A percentile compares a stretch with the other conserved stretches of the same genome.
Evolutionary conservation across 1,284 basidiomycete species (phyloP).

Genomic region (Leccinum pachyderme): DNA sequence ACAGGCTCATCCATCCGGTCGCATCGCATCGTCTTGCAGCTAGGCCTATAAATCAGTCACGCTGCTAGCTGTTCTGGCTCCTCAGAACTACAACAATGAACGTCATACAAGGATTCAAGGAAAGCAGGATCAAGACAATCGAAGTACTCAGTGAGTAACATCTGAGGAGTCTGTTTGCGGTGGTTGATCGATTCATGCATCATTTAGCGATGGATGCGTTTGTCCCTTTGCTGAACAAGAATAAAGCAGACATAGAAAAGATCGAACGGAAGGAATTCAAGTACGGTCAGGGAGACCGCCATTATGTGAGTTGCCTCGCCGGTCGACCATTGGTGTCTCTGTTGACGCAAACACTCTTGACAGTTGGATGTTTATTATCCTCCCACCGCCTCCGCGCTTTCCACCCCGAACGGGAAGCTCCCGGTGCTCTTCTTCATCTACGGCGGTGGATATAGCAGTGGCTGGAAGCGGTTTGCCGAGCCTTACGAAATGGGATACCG

Average conservation of each 20-base stretch:
- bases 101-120: neutral
- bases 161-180: neutral
- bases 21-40: neutral
- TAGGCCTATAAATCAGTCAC: neutral
- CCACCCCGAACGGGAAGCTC: constrained; percentile 32
- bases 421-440: constrained; percentile 54
- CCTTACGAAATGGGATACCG: constrained; percentile 52
- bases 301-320: constrained; percentile 41
- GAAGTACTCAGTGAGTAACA: neutral
- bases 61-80: neutral
- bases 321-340: neutral
- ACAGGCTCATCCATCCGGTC: neutral
- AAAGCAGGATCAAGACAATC: neutral
- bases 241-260: constrained; percentile 39
- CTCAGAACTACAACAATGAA: neutral
- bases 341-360: too few species aligned
- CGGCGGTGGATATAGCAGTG: constrained; percentile 57
- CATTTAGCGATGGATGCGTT: constrained; percentile 45
- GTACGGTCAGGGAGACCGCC: constrained; percentile 52
- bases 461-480: constrained; percentile 44
- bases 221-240: constrained; percentile 41
- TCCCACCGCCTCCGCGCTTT: constrained; percentile 18
- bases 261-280: constrained; percentile 50
- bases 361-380: constrained; percentile 65
- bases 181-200: neutral